A percentile compares a stretch with the other conserved stretches of the same genome.
Evolutionary conservation across 495 filamentous ascomycete genomes (phyloP).

Genomic region (Trichoderma reesei): DNA sequence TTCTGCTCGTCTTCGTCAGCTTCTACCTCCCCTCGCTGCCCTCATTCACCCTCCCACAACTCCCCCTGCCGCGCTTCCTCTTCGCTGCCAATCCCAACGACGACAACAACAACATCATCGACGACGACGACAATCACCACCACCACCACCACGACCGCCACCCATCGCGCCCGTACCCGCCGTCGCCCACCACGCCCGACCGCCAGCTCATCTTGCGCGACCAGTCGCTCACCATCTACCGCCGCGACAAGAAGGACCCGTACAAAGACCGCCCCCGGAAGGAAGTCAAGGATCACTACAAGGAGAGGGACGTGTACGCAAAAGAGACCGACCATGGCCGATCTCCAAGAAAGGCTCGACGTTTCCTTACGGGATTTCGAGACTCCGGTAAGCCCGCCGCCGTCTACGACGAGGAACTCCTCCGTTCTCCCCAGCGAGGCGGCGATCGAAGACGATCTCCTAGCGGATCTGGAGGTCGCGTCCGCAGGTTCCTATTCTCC

Average conservation of each 20-base stretch:
- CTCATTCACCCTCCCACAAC: constrained; percentile 10
- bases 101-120: too few relatives aligned
- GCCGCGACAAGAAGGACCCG: constrained; percentile 4
- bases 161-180: constrained; percentile 5
- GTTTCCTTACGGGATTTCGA: constrained; percentile 73
- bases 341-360: constrained; percentile 59
- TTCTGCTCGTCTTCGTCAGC: constrained; percentile 40
- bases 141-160: too few relatives aligned
- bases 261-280: neutral
- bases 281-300: constrained; percentile 6
- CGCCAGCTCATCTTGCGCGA: neutral
- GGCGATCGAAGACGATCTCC: constrained; percentile 25
- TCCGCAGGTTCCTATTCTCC: constrained; percentile 46
- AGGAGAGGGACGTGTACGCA: constrained; percentile 25
- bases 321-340: constrained; percentile 40
- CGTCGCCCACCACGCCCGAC: constrained; percentile 11
- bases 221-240: constrained; percentile 8
- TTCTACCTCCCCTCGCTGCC: constrained; percentile 34
- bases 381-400: constrained; percentile 29
- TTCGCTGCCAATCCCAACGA: neutral
- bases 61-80: neutral
- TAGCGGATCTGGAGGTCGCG: constrained; percentile 21
- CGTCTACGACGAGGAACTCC: constrained; percentile 6
- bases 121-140: too few relatives aligned
- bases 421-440: constrained; percentile 43